Evolutionary conservation across 1,139 yeast genomes (phyloP), one percentile per base, ranked within the genome.

Genomic region (Nematodospora anomalae): DNA sequence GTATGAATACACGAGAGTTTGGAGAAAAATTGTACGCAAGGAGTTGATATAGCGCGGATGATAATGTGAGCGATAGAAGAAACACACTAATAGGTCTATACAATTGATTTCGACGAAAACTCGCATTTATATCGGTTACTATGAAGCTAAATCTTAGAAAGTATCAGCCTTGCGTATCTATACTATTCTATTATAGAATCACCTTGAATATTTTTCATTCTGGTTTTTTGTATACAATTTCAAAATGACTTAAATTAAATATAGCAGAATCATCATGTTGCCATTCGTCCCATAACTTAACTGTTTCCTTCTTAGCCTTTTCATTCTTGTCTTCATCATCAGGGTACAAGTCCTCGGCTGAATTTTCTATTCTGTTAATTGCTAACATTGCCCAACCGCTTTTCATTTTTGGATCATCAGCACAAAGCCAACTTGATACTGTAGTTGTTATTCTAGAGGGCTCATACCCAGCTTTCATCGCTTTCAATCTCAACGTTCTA

Each of bases 401-500:
- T 31, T 38, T 42, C 27, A 36, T 23, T 35, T 41, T 13, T 10
- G 13, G 3, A 31, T 38, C 35, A 20, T 46, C 46, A 15, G 48
- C 28, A 12, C 44, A 23, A 23, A 50, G 37, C 58, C 57, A 54
- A 10, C 38, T 36, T 1, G 54, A 46, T 12, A 46, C 42, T 2
- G 50, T 16, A 6, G 51, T 35, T 12, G 31, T 32, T 16, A 53
- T 40, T 16, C 41, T 32, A 2, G 29, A 31, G 8, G 39, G 38
- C 4, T 38, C 36, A 37, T 49, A 55, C 1, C 60, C 60, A 4
- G 58, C 58, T n/a, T 40, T 35, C 5, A 55, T 22, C 6, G 56
- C 57, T 22, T 46, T 42, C 4, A 31, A 40, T 23, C 45, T 41
- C 28, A 54, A 44, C 15, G 43, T 33, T 31, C 57, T 44, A 8